Evolutionary conservation across 1,139 yeast species (phyloP).

Genomic region (Lodderomyces parapsilosis): DNA sequence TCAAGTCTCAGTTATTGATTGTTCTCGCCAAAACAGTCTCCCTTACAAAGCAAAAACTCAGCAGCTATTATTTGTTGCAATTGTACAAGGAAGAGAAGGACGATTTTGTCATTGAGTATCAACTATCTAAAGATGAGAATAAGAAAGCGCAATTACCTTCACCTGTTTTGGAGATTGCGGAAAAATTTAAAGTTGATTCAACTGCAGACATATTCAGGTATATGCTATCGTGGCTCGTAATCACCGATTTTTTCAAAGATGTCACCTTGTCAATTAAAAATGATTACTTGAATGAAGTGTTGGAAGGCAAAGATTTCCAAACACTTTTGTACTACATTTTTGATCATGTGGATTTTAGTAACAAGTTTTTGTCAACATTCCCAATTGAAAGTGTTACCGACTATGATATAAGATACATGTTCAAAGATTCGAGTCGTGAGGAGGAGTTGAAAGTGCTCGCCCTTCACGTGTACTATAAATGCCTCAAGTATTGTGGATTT

Average conservation of each 20-base stretch:
- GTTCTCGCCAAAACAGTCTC: conserved; percentile 24
- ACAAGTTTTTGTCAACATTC: conserved; percentile 16
- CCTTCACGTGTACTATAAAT: conserved; percentile 55
- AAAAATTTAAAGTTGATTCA: conserved; percentile 2
- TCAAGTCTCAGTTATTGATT: conserved; percentile 20
- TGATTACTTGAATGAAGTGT: conserved; percentile 37
- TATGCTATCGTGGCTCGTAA: conserved; percentile 69
- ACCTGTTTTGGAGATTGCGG: conserved; percentile 24
- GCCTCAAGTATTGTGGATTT: conserved; percentile 64
- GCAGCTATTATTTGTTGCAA: conserved; percentile 33
- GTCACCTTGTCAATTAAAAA: conserved; percentile 36
- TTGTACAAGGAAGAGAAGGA: conserved; percentile 45
- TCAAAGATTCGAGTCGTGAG: conserved; percentile 18
- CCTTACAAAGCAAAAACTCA: conserved; percentile 33
- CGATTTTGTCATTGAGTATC: conserved; percentile 60
- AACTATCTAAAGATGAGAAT: conserved; percentile 37
- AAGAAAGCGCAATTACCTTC: conserved; percentile 35
- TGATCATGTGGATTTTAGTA: conserved; percentile 45
- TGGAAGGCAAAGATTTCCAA: conserved; percentile 44
- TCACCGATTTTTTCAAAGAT: conserved; percentile 63
- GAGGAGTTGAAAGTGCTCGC: conserved; percentile 38
- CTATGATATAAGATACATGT: conserved; percentile 21
- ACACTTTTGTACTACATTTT: conserved; percentile 51
- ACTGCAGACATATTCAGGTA: conserved; percentile 36
- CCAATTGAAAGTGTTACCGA: conserved; percentile 15